These are phyloP conservation scores for Yamadazyma aaseri DNA, from an alignment of 1,139 yeast species.

Conservation along the genomic window DNA sequence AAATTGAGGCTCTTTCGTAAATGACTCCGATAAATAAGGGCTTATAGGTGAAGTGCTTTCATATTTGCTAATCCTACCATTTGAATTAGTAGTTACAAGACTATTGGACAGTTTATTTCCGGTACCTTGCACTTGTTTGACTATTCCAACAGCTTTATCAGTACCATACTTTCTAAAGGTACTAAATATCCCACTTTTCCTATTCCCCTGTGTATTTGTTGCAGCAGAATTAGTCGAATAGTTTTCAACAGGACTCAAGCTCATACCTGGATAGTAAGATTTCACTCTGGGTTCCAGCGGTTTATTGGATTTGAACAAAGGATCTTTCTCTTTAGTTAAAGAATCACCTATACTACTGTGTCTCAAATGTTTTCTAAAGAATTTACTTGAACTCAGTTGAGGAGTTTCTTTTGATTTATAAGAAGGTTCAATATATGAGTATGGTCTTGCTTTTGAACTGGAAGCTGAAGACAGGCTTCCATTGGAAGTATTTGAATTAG, in stretches of 20 bases:
- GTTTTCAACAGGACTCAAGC: slow-evolving; percentile 17
- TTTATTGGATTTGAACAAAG: slow-evolving; percentile 1
- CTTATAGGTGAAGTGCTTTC: slow-evolving; percentile 20
- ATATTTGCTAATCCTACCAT: slow-evolving; percentile 11
- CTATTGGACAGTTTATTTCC: slow-evolving; percentile 3
- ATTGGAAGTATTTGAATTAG: slow-evolving; percentile 24
- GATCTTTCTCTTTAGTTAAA: slow-evolving; percentile 7
- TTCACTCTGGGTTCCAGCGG: slow-evolving; percentile 8
- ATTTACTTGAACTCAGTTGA: slow-evolving; percentile 43
- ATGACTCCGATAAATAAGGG: slow-evolving; percentile 15
- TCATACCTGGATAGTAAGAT: slow-evolving; percentile 18
- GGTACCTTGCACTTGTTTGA: slow-evolving; percentile 16
- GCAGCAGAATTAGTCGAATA: not conserved
- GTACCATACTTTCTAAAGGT: slow-evolving; percentile 44
- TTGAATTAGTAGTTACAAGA: slow-evolving; percentile 4
- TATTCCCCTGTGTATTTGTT: slow-evolving; percentile 10
- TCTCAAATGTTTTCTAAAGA: slow-evolving; percentile 53
- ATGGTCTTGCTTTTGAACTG: slow-evolving; percentile 43
- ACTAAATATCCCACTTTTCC: slow-evolving; percentile 40
- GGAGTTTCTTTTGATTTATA: slow-evolving; percentile 20
- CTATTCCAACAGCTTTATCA: slow-evolving; percentile 39
- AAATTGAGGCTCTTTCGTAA: slow-evolving; percentile 13
- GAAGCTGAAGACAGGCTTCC: slow-evolving; percentile 17
- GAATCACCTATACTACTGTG: slow-evolving; percentile 16
- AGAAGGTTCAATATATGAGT: slow-evolving; percentile 52